phyloP scores from a whole-genome alignment of 2,329 filamentous ascomycete genomes.

The Claviceps sp. region DNA sequence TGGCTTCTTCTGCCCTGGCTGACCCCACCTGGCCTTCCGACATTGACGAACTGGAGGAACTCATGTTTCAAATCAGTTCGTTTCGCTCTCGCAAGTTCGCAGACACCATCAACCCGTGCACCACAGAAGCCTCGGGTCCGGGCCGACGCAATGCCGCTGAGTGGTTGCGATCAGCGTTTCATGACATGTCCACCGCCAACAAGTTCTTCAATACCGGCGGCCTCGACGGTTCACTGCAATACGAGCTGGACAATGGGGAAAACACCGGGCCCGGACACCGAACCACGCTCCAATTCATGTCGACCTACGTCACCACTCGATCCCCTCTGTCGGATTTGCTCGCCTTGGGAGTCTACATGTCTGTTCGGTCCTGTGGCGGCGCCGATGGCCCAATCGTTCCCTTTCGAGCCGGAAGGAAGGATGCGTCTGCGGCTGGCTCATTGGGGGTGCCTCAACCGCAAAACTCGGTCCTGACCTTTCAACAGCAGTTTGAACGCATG shows the following conservation, averaged over 20 bases:
- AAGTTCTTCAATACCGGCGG: slow-evolving; percentile 34
- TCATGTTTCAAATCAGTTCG: slow-evolving; percentile 45
- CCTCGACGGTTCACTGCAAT: slow-evolving; percentile 46
- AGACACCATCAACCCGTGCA: slow-evolving; percentile 42
- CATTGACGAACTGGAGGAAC: slow-evolving; percentile 49
- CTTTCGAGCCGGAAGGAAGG: slow-evolving; percentile 38
- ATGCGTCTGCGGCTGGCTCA: slow-evolving; percentile 34
- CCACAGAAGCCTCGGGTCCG: slow-evolving; percentile 35
- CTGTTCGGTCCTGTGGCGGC: slow-evolving; percentile 45
- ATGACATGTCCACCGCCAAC: slow-evolving; percentile 47
- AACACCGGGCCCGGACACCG: slow-evolving; percentile 43
- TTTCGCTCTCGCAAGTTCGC: slow-evolving; percentile 42
- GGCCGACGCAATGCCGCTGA: slow-evolving; percentile 47
- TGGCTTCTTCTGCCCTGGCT: slow-evolving; percentile 22
- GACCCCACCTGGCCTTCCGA: slow-evolving; percentile 48
- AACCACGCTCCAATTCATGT: slow-evolving; percentile 39
- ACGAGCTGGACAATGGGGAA: slow-evolving; percentile 40
- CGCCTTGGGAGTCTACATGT: slow-evolving; percentile 43
- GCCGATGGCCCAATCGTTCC: slow-evolving; percentile 30
- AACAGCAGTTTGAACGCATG: slow-evolving; percentile 42
- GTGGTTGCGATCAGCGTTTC: slow-evolving; percentile 48
- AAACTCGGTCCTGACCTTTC: slow-evolving; percentile 37
- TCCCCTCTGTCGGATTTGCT: slow-evolving; percentile 44
- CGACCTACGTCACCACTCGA: slow-evolving; percentile 36
- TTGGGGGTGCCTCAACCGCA: slow-evolving; percentile 43